Conservation (phyloP, 208 protist species). For the Leptomonas pyrrhocoris region DNA sequence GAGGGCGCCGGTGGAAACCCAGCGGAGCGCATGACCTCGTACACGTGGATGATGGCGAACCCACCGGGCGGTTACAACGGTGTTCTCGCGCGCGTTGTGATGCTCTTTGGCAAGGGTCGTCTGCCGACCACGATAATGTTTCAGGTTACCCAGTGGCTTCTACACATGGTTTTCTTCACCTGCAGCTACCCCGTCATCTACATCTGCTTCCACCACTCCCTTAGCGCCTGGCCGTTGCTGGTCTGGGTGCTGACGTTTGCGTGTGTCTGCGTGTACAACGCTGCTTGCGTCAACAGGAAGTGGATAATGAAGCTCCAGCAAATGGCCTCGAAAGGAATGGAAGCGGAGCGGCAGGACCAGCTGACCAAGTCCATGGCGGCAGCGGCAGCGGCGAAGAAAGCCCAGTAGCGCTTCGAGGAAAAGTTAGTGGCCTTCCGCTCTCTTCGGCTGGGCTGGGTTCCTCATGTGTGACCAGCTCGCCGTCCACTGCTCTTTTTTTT, state of each 20-base stretch:
- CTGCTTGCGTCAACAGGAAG: constrained; percentile 52
- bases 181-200: constrained; percentile 51
- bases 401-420: constrained; percentile 4
- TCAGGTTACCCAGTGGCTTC: constrained; percentile 52
- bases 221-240: constrained; percentile 53
- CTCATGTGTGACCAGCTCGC: too few species aligned
- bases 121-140: constrained; percentile 59
- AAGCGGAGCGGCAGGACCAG: constrained; percentile 32
- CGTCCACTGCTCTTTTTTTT: too few species aligned
- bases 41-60: constrained; percentile 76
- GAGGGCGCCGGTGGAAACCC: constrained; percentile 43
- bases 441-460: too few species aligned
- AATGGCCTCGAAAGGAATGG: constrained; percentile 42
- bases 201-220: constrained; percentile 46
- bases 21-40: constrained; percentile 56
- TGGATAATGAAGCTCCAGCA: constrained; percentile 62
- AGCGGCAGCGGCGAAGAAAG: constrained; percentile 17
- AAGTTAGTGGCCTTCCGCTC: too few species aligned
- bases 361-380: constrained; percentile 31
- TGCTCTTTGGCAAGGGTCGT: constrained; percentile 48
- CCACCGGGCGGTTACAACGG: constrained; percentile 59
- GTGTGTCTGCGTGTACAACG: constrained; percentile 60
- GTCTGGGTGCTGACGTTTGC: constrained; percentile 39
- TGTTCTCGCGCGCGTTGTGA: constrained; percentile 54
- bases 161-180: constrained; percentile 57